Percentiles rank a stretch among this genome's conserved stretches.
phyloP scores from a whole-genome alignment of 257 asterid species.

The Rauvolfia tetraphylla region DNA sequence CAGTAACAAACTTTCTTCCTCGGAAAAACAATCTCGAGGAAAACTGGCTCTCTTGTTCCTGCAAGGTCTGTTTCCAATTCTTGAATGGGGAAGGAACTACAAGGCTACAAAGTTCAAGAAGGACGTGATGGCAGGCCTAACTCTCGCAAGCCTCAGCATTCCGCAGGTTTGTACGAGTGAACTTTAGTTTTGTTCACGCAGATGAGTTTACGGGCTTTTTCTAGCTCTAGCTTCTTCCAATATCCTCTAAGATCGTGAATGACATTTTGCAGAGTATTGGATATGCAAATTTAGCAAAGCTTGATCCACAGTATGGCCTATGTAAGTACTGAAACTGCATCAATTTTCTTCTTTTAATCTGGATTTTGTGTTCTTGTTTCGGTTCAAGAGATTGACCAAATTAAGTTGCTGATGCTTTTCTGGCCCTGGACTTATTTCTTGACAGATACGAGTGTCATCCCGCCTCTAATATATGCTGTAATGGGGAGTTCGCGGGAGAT shows the following conservation, averaged over 20 bases:
- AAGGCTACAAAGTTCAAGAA: conserved; percentile 59
- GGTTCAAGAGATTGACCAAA: background rate
- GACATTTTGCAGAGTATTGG: conserved; percentile 63
- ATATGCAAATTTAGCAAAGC: conserved; percentile 78
- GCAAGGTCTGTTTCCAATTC: conserved; percentile 64
- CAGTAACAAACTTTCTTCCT: conserved; percentile 5
- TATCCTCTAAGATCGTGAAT: background rate
- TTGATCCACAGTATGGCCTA: conserved; percentile 82
- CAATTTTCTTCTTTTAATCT: background rate
- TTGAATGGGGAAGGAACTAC: conserved; percentile 64
- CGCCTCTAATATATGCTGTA: conserved; percentile 35
- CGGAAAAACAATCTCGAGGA: conserved; percentile 28
- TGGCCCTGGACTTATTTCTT: background rate
- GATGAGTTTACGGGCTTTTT: too few species aligned
- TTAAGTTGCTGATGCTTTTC: background rate
- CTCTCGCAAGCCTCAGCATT: conserved; percentile 87
- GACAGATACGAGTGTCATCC: conserved; percentile 37
- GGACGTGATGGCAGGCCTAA: conserved; percentile 76
- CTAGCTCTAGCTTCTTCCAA: background rate
- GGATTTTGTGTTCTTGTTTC: background rate
- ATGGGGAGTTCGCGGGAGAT: conserved; percentile 40
- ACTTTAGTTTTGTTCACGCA: too few species aligned
- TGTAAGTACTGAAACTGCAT: conserved; percentile 41
- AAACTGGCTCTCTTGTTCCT: conserved; percentile 29
- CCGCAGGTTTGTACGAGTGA: conserved; percentile 53